Percentiles rank a stretch among this genome's conserved stretches.
phyloP scores from a whole-genome alignment of 306 rosid genomes.

The cucumber (Cucumis sativus) region DNA sequence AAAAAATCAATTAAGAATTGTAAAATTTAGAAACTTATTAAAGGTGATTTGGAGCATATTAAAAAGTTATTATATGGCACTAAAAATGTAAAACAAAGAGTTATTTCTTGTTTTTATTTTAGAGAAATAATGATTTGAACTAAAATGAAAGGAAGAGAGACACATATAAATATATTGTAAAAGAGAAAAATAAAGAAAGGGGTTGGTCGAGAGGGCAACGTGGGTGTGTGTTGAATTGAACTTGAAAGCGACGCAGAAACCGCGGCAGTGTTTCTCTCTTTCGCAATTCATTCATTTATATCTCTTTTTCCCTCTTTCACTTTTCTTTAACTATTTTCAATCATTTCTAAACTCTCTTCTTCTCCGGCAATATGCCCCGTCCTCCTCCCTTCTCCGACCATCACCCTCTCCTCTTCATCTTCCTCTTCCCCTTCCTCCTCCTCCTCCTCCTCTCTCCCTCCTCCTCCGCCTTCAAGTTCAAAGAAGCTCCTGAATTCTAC shows the following conservation, averaged over 20 bases:
- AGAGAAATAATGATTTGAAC: too few relatives aligned
- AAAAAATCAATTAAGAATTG: too few relatives aligned
- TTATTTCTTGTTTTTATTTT: too few relatives aligned
- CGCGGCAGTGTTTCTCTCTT: conserved; percentile 7
- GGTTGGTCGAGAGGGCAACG: background rate
- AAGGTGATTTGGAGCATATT: too few relatives aligned
- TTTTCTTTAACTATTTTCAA: background rate
- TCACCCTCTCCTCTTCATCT: background rate
- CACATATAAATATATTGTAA: too few relatives aligned
- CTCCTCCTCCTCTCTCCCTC: conserved; percentile 7
- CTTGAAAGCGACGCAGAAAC: conserved; percentile 22
- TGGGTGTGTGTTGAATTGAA: conserved; percentile 14
- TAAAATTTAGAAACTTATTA: too few relatives aligned
- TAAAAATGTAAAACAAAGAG: too few relatives aligned
- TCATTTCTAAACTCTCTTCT: background rate
- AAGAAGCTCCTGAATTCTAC: conserved; percentile 86
- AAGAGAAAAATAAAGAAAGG: too few relatives aligned
- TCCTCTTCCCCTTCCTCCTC: background rate
- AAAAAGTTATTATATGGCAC: too few relatives aligned
- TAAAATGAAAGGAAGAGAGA: too few relatives aligned
- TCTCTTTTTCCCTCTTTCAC: background rate
- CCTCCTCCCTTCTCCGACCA: background rate
- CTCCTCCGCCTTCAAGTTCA: conserved; percentile 26
- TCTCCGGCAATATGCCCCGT: conserved; percentile 7
- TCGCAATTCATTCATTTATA: background rate